phyloP scores from a whole-genome alignment of 1,139 yeast species.

The Suhomyces coccinellae region DNA sequence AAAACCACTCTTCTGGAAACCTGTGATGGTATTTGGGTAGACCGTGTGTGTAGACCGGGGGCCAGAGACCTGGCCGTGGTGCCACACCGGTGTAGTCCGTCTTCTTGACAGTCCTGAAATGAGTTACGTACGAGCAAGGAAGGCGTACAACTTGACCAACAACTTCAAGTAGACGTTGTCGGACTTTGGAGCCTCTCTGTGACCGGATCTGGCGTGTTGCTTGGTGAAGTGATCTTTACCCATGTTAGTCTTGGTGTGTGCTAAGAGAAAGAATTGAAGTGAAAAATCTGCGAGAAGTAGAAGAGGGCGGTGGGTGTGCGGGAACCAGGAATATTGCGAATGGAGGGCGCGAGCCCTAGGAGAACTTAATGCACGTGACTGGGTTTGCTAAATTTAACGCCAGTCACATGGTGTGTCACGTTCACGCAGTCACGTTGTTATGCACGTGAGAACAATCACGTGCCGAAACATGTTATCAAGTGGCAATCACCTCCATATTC shows the following conservation, averaged over 20 bases:
- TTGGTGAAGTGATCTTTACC: slow-evolving; percentile 98
- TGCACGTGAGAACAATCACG: slow-evolving; percentile 2
- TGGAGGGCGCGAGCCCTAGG: slow-evolving; percentile 9
- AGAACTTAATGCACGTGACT: background rate
- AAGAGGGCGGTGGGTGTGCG: slow-evolving; percentile 9
- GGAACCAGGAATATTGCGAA: background rate
- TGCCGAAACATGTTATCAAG: background rate
- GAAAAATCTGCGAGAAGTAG: slow-evolving; percentile 10
- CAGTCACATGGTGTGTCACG: too few species aligned
- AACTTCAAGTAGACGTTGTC: slow-evolving; percentile 98
- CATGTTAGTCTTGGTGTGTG: slow-evolving; percentile 48
- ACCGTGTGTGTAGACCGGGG: background rate
- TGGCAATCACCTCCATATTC: background rate
- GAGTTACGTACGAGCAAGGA: slow-evolving; percentile 93
- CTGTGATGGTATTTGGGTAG: slow-evolving; percentile 1
- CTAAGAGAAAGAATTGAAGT: slow-evolving; percentile 6
- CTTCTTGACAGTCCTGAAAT: slow-evolving; percentile 11
- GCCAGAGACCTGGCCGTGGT: slow-evolving; percentile 1
- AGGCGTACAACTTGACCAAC: slow-evolving; percentile 96
- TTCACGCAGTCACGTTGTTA: background rate
- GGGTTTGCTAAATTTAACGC: too few species aligned
- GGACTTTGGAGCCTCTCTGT: slow-evolving; percentile 99
- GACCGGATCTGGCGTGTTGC: slow-evolving; percentile 94
- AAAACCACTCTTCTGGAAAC: slow-evolving; percentile 7
- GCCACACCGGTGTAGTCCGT: slow-evolving; percentile 9